Evolutionary conservation across 2,329 filamentous ascomycete species (phyloP).

Genomic region (Monilinia vaccinii-corymbosi): DNA sequence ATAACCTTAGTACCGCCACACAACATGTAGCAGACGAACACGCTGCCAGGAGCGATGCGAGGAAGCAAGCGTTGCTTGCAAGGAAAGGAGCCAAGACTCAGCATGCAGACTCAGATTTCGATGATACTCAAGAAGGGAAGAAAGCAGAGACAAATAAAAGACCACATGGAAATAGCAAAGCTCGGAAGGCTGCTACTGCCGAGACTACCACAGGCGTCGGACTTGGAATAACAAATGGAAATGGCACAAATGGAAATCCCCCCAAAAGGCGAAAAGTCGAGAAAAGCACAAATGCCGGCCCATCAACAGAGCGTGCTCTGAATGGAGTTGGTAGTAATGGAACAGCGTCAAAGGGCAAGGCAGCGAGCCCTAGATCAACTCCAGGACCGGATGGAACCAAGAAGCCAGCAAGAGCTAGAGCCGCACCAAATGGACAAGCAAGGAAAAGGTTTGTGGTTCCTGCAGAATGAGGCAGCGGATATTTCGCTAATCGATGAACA

Average conservation of each 20-base stretch:
- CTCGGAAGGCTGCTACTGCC: conserved; percentile 51
- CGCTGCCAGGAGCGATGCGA: conserved; percentile 72
- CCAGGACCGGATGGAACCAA: conserved; percentile 54
- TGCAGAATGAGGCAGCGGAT: background rate
- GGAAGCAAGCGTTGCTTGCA: conserved; percentile 71
- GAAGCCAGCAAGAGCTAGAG: conserved; percentile 62
- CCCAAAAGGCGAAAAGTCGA: conserved; percentile 78
- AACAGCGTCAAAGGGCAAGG: conserved; percentile 45
- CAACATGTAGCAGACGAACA: conserved; percentile 75
- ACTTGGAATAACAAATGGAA: conserved; percentile 54
- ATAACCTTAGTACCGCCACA: conserved; percentile 59
- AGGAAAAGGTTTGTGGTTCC: conserved; percentile 64
- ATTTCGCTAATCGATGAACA: conserved; percentile 14
- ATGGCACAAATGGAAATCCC: conserved; percentile 40
- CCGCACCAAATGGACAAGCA: conserved; percentile 55
- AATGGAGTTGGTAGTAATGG: conserved; percentile 44
- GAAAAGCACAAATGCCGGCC: conserved; percentile 44
- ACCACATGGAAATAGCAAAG: conserved; percentile 47
- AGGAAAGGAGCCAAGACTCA: conserved; percentile 47
- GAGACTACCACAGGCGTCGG: conserved; percentile 46
- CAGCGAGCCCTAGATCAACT: conserved; percentile 58
- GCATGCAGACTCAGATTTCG: conserved; percentile 69
- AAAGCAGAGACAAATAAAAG: conserved; percentile 46
- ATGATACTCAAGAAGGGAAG: conserved; percentile 49
- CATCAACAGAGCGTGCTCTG: conserved; percentile 58